Base-by-base conservation (phyloP, 305 asterid species). In the Rubia peregrina region DNA sequence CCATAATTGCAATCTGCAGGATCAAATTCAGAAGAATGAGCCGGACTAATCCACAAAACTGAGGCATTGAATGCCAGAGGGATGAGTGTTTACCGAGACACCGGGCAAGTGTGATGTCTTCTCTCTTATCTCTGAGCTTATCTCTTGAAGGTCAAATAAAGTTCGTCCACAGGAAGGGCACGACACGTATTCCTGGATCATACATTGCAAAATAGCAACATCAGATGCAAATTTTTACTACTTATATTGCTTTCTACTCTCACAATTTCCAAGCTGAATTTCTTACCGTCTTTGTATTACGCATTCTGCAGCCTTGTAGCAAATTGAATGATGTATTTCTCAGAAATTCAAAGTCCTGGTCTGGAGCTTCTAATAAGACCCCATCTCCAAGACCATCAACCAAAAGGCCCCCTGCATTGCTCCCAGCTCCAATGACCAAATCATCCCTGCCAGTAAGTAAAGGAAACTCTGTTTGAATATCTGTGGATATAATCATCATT, bases 161-260 rank as follows among this genome's bases (percentile, higher is more conserved):
- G 99, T 92, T 81, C 99, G 85, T 78, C 99, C 99, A 16, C 99
- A 95, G 2, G 99, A 95, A 9, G 99, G 99, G 88, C 99, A 95
- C 0, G 99, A 95, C 42, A 95, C 99, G 12, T 95, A 95, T 75
- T 95, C 99, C 99, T 95, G 96, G 65, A 74, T 75, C 65, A 64
- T 60, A 56, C 56, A 56, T 36, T 22, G 16, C 56, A n/a, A n/a
- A 38, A 30, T n/a, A 21, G 42, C 53, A 67, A 65, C 16, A 65
- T 51, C n/a, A 14, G 7, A 59, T 65, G n/a, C 17, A 7, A 33
- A 43, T 4, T 17, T 1, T 10, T 43, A 51, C 13, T 19, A 26
- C 26, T 21, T 10, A 36, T 9, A 61, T 42, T 9, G 9, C 6
- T 30, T 26, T 12, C 13, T 13, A 14, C 33, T 17, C 57, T 26